Evolutionary conservation across 2,329 filamentous ascomycete genomes (phyloP).

Genomic region (Macrophomina pseudophaseolina): DNA sequence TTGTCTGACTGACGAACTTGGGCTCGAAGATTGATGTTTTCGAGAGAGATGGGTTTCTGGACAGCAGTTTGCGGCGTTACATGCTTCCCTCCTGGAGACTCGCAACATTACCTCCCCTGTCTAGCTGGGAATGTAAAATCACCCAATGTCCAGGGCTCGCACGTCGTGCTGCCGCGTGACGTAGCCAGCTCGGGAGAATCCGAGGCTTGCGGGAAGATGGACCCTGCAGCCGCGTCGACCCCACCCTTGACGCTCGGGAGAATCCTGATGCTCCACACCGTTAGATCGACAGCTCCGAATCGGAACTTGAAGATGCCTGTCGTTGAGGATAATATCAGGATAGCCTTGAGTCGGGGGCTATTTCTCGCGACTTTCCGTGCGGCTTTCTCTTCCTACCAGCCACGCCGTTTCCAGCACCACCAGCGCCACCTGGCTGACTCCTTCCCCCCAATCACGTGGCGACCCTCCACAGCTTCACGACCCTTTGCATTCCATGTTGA

Average conservation of each 20-base stretch:
- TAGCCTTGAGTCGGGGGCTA: neutral
- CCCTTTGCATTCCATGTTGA: neutral
- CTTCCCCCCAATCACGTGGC: neutral
- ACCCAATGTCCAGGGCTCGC: neutral
- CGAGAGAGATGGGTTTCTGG: neutral
- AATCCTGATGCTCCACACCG: neutral
- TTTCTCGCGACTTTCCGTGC: neutral
- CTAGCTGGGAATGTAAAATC: neutral
- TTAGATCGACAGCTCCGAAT: neutral
- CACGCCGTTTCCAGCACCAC: neutral
- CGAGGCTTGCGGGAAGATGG: constrained; percentile 4
- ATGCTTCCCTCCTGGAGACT: neutral
- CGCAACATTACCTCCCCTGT: neutral
- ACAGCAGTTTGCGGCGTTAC: neutral
- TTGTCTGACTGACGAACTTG: neutral
- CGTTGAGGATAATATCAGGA: neutral
- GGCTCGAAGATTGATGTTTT: neutral
- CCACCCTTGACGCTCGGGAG: constrained; percentile 5
- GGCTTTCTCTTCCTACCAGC: neutral
- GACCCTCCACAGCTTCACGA: neutral
- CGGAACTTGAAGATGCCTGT: neutral
- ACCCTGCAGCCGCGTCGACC: neutral
- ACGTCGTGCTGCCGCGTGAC: neutral
- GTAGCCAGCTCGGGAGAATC: neutral
- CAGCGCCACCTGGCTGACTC: neutral